phyloP scores from a whole-genome alignment of 768 basidiomycete species.

The Collybia nuda region DNA sequence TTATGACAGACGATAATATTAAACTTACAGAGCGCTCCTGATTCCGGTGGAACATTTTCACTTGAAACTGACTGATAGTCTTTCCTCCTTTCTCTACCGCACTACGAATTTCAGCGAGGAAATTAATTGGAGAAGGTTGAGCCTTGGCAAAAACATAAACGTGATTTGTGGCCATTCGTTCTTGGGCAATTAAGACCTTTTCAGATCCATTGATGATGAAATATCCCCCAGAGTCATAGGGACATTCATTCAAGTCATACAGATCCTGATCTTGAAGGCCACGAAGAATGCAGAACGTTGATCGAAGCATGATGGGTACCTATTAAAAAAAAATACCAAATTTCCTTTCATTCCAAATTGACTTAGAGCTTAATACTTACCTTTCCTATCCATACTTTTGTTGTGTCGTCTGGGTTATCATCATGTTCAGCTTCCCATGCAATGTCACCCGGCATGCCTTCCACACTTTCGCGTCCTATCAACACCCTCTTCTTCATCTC shows the following conservation, averaged over 20 bases:
- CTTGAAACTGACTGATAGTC: slow-evolving; percentile 96
- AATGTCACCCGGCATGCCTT: slow-evolving; percentile 78
- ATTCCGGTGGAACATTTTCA: slow-evolving; percentile 93
- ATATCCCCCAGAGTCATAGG: slow-evolving; percentile 98
- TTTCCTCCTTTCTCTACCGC: slow-evolving; percentile 98
- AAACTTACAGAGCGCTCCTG: slow-evolving; percentile 82
- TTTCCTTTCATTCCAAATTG: background rate
- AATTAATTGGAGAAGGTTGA: slow-evolving; percentile 92
- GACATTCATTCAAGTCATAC: slow-evolving; percentile 95
- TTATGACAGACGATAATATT: slow-evolving; percentile 5
- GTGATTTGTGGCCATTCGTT: slow-evolving; percentile 99
- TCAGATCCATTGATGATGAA: slow-evolving; percentile 99
- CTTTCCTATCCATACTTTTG: slow-evolving; percentile 95
- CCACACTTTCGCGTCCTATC: slow-evolving; percentile 77
- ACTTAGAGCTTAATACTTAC: slow-evolving; percentile 42
- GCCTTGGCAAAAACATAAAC: slow-evolving; percentile 99
- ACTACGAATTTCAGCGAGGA: slow-evolving; percentile 95
- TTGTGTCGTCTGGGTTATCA: slow-evolving; percentile 59
- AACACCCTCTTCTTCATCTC: slow-evolving; percentile 91
- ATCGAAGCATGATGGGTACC: slow-evolving; percentile 98
- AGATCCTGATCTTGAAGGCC: slow-evolving; percentile 77
- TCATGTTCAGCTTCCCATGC: slow-evolving; percentile 75
- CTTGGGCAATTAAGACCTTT: slow-evolving; percentile 99
- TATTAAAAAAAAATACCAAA: slow-evolving; percentile 28
- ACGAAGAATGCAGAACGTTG: slow-evolving; percentile 91